Conservation (phyloP, 306 rosid species). For the Vigna hirtella region DNA sequence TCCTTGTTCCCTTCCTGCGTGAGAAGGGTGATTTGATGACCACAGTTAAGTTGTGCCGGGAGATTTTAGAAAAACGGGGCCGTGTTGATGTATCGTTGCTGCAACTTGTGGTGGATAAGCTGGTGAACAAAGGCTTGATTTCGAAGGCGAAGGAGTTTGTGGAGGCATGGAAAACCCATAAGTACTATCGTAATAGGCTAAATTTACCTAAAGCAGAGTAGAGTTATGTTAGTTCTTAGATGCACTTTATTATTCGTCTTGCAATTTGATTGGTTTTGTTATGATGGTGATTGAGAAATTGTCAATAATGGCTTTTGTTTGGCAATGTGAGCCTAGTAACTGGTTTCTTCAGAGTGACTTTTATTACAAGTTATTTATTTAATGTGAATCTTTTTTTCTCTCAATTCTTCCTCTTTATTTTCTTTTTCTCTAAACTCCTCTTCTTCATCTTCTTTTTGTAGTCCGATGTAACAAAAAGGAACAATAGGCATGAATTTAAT, state of each 20-base stretch:
- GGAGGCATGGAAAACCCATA: too few species aligned
- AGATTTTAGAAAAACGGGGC: slow-evolving; percentile 51
- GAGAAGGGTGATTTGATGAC: slow-evolving; percentile 66
- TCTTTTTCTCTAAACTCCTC: too few species aligned
- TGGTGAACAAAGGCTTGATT: slow-evolving; percentile 57
- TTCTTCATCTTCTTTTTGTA: too few species aligned
- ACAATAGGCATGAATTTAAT: too few species aligned
- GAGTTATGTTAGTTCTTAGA: slow-evolving; percentile 18
- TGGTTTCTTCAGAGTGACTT: slow-evolving; percentile 29
- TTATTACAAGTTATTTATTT: too few species aligned
- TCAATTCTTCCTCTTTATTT: too few species aligned
- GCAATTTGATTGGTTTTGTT: slow-evolving; percentile 34
- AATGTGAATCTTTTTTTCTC: too few species aligned
- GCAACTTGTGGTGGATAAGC: slow-evolving; percentile 69
- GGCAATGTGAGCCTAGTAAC: slow-evolving; percentile 35
- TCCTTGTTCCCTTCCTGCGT: slow-evolving; percentile 67
- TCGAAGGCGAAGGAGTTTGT: slow-evolving; percentile 65
- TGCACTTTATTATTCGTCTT: slow-evolving; percentile 39
- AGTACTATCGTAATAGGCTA: slow-evolving; percentile 56
- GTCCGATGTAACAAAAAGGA: too few species aligned
- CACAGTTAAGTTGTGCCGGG: slow-evolving; percentile 55
- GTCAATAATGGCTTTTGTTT: slow-evolving; percentile 19
- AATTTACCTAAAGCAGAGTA: slow-evolving; percentile 54
- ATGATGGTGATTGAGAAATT: slow-evolving; percentile 32
- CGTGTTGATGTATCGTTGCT: slow-evolving; percentile 53